Evolutionary conservation across 768 basidiomycete species (phyloP), one percentile per base, ranked within the genome.

Genomic region (Suillus lakei): DNA sequence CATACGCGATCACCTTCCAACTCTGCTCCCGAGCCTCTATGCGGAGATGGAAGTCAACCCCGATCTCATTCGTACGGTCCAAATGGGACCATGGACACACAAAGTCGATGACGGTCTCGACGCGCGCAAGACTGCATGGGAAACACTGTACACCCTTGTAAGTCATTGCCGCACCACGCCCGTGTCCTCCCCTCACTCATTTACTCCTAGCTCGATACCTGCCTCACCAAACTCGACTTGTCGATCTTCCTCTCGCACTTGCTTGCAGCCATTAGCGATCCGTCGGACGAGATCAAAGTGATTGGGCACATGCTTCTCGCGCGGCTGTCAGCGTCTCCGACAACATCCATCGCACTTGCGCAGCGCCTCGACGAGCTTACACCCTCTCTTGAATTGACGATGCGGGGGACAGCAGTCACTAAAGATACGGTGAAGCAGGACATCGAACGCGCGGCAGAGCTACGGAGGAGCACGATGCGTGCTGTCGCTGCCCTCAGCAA

Each of bases 351-450:
- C 30, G 84, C 91, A 1, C 69, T 76, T 7, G 63, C 76, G n/a
- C 91, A 91, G 68, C 86, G 92, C 30, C 83, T 99, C 64, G 94
- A 96, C 69, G 92, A 92, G 66, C 88, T 91, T 28, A 92, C 93
- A 32, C 91, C 92, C 6, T 87, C 89, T 61, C 83, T 98, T 67
- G 92, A 94, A 75, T 88, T 89, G 77, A 92, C 93, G 44, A 95
- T 98, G 88, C 92, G 95, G 73, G 94, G 94, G 1, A 87, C 91
- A 8, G 90, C 86, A 7, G 87, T 94, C 48, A 93, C 93, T 61
- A 98, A 98, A 80, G 97, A 99, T 73, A 94, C 95, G 0, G 96
- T 98, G 56, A 99, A 98, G 78, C 94, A 95, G 76, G 93, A 95
- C 69, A 74, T 95, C 53, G 93, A 94, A 77, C 86, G 92, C 23